phyloP scores from a whole-genome alignment of 2,329 filamentous ascomycete species.

The Aspergillus hiratsukae region DNA sequence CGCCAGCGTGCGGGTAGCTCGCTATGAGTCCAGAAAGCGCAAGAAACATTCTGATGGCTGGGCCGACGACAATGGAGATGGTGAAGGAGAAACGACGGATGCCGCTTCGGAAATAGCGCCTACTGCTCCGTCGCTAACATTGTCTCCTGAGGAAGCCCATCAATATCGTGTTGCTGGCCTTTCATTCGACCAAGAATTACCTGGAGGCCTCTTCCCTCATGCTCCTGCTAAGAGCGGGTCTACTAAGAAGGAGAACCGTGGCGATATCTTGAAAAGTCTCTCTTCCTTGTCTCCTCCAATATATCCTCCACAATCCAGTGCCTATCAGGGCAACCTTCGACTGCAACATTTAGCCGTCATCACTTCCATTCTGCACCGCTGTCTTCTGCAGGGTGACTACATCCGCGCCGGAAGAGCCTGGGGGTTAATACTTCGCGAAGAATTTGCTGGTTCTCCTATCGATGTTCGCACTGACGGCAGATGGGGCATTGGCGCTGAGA shows the following conservation, averaged over 20 bases:
- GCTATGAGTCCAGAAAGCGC: conserved; percentile 35
- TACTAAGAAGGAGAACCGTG: conserved; percentile 8
- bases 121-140: conserved; percentile 20
- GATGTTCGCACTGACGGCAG: conserved; percentile 66
- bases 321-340: conserved; percentile 33
- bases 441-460: conserved; percentile 52
- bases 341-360: conserved; percentile 61
- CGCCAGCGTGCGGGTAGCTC: conserved; percentile 29
- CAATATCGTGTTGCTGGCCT: conserved; percentile 43
- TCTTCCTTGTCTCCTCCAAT: conserved; percentile 31
- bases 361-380: conserved; percentile 66
- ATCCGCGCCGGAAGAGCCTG: conserved; percentile 69
- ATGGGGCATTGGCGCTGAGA: conserved; percentile 82
- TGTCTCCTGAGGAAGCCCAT: conserved; percentile 39
- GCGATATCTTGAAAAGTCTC: conserved; percentile 23
- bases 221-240: conserved; percentile 17
- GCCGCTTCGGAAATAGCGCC: conserved; percentile 22
- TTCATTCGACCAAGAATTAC: conserved; percentile 34
- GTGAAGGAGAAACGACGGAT: conserved; percentile 26
- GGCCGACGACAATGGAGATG: conserved; percentile 21
- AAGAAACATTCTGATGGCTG: conserved; percentile 24
- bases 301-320: conserved; percentile 29
- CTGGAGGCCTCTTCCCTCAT: conserved; percentile 41
- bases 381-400: conserved; percentile 67
- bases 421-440: conserved; percentile 65